Evolutionary conservation across 73 alveolate species (phyloP).

Genomic region (Tetrahymena borealis): DNA sequence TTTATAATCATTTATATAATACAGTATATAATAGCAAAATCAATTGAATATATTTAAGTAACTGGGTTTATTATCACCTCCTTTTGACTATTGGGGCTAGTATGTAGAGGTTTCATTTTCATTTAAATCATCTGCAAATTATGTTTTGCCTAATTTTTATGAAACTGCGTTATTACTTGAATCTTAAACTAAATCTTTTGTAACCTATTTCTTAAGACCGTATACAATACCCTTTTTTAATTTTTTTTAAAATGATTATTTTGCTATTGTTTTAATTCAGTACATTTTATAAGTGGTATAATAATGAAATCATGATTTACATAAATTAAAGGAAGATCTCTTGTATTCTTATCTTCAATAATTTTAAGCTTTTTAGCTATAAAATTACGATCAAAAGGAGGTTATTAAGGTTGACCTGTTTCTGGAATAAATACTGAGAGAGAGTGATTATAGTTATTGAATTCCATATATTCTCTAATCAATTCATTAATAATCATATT

Average conservation of each 20-base stretch:
- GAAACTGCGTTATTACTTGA: not conserved
- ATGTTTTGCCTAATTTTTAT: not conserved
- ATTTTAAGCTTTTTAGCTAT: constrained; percentile 78
- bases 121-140: not conserved
- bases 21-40: not conserved
- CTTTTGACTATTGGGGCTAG: not conserved
- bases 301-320: no score
- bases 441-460: constrained; percentile 77
- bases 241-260: no score
- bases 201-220: not conserved
- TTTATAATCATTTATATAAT: not conserved
- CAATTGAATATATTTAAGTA: not conserved
- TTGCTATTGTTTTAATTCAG: no score
- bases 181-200: not conserved
- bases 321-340: constrained; percentile 76
- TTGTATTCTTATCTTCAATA: constrained; percentile 55
- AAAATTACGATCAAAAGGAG: constrained; percentile 79
- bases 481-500: constrained; percentile 89
- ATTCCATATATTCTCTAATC: constrained; percentile 91
- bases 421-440: constrained; percentile 80
- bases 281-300: no score
- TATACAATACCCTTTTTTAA: not conserved
- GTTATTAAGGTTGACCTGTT: constrained; percentile 89
- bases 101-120: not conserved
- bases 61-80: not conserved